A percentile compares a stretch with the other conserved stretches of the same genome.
These are phyloP conservation scores for Blastobotrys terrestris DNA, from an alignment of 805 yeast species.

Conservation along the genomic window DNA sequence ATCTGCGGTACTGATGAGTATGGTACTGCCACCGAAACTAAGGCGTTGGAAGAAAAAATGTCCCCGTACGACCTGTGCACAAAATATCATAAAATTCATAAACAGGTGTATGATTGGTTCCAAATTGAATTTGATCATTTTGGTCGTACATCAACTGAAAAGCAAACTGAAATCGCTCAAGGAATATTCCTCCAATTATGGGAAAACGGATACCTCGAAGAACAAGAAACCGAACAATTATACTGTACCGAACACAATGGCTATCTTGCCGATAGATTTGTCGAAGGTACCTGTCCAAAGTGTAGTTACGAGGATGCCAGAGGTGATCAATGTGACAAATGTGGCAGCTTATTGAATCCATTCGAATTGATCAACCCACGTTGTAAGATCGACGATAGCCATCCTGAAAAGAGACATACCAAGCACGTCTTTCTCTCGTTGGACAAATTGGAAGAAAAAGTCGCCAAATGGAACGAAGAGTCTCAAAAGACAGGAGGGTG, in stretches of 20 bases:
- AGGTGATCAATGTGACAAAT: constrained; percentile 98
- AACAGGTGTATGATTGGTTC: constrained; percentile 94
- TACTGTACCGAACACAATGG: constrained; percentile 89
- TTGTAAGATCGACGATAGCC: constrained; percentile 82
- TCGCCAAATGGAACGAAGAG: constrained; percentile 64
- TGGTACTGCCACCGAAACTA: constrained; percentile 99
- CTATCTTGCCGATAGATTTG: constrained; percentile 91
- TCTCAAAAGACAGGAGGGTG: constrained; percentile 72
- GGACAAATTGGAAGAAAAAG: constrained; percentile 74
- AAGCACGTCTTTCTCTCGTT: constrained; percentile 80
- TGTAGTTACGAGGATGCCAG: constrained; percentile 95
- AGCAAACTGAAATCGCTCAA: constrained; percentile 94
- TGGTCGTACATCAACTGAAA: constrained; percentile 90
- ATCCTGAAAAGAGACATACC: constrained; percentile 75
- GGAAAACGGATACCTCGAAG: constrained; percentile 77
- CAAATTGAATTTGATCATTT: constrained; percentile 90
- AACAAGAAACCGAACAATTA: constrained; percentile 80
- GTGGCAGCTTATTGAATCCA: constrained; percentile 86
- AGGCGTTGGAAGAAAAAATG: constrained; percentile 89
- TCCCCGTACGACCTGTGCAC: constrained; percentile 87
- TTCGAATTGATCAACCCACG: constrained; percentile 91
- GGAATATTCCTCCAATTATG: constrained; percentile 75
- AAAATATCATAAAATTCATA: constrained; percentile 81
- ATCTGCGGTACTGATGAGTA: constrained; percentile 98
- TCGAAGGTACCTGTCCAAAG: constrained; percentile 95